Base-by-base conservation (phyloP, 192 early-diverging fungal genomes). In the Phlyctochytrium bullatum region DNA sequence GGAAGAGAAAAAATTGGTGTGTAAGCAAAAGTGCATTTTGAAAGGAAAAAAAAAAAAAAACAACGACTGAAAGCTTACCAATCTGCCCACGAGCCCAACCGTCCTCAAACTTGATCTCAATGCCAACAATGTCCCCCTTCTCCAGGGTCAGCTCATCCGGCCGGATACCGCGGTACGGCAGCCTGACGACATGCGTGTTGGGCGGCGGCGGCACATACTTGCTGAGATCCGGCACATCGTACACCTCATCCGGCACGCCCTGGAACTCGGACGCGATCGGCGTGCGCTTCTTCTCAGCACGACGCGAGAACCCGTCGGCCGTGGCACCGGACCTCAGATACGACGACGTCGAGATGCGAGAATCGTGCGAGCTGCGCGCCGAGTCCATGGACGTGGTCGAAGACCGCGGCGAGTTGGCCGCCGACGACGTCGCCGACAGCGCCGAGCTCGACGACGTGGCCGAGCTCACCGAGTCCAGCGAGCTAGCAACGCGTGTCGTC, bases 71-170 rank as follows among this genome's bases (percentile, higher is more conserved):
- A n/a, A 0, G 62, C 67, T 62, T 40, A 69, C 67, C 51, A 51
- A 72, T 60, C 51, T 83, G 81, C 3, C 78, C 81, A 60, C 81
- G 67, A 2, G 81, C 81, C 83, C 80, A 85, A 25, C 80, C 80
- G 64, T 85, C 83, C 1, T 53, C 53, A 62, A 77, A 85, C 64
- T 74, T 70, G 23, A 71, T 62, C 72, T 85, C 83, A 34, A 85
- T 80, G 59, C 77, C 80, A 54, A 85, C 74, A 51, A 85, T 77
- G 47, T 85, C 83, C 32, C 80, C 83, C n/a, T 69, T 66, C 35
- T 78, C 72, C 59, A 85, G 56, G 14, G 62, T 62, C 64, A 85
- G 59, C 64, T 85, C 83, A 67, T 85, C 83, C 24, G 61, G 33
- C 32, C 66, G 32, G 24, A 56, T 51, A 0, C 75, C 72, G 59